phyloP scores from a whole-genome alignment of 139 green algal species.

The Chlamydomonas asymmetrica region DNA sequence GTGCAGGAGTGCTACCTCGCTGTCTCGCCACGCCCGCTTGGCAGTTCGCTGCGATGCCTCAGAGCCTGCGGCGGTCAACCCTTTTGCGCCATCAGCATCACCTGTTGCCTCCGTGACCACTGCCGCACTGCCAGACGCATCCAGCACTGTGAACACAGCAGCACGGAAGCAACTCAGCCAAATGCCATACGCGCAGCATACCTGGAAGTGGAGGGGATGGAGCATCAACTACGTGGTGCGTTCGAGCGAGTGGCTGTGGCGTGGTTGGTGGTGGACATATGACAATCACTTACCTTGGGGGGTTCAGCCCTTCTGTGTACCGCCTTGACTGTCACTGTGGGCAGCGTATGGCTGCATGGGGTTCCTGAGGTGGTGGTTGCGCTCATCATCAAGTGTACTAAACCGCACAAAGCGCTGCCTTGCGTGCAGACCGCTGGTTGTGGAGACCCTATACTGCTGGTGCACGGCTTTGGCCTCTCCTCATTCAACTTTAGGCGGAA shows the following conservation, averaged over 20 bases:
- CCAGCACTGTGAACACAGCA: too few species aligned
- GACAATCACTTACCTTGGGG: background rate
- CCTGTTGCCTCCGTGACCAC: too few species aligned
- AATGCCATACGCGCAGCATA: too few species aligned
- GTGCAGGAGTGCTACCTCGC: too few species aligned
- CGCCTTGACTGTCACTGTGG: background rate
- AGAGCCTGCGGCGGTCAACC: too few species aligned
- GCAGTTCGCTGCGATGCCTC: too few species aligned
- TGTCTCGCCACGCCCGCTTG: too few species aligned
- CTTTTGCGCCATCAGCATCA: too few species aligned
- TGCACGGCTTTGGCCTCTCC: slow-evolving; percentile 80
- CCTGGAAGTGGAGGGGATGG: slow-evolving; percentile 38
- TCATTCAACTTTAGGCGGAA: slow-evolving; percentile 67
- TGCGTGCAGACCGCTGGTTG: slow-evolving; percentile 49
- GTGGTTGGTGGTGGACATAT: background rate
- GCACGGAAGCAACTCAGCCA: too few species aligned
- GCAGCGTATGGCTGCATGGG: background rate
- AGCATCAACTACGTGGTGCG: slow-evolving; percentile 28
- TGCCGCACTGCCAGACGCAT: too few species aligned
- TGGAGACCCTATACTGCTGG: slow-evolving; percentile 68
- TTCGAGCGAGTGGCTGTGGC: background rate
- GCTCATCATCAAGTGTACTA: background rate
- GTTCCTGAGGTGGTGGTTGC: background rate
- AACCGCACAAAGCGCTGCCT: background rate
- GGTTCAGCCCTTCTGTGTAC: background rate